A percentile compares a stretch with the other conserved stretches of the same genome.
phyloP scores from a whole-genome alignment of 371 early-diverging fungal species.

The Enterospora canceri region DNA sequence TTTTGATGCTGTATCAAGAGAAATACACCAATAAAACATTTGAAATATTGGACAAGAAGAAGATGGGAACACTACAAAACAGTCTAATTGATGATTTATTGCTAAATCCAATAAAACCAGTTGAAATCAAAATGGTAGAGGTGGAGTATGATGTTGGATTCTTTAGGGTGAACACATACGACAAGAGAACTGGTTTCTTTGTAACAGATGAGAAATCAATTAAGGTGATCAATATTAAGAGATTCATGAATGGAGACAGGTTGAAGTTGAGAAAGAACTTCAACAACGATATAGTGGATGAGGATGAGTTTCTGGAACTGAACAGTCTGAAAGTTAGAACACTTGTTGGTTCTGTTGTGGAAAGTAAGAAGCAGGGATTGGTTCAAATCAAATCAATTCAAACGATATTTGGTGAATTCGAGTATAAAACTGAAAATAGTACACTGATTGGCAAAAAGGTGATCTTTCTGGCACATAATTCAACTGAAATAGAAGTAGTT shows the following conservation, averaged over 20 bases:
- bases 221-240: conserved; percentile 30
- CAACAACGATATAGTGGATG: conserved; percentile 39
- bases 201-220: neutral
- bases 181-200: too few species aligned
- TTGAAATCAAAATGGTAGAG: too few species aligned
- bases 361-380: conserved; percentile 16
- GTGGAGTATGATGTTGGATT: too few species aligned
- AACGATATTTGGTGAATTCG: conserved; percentile 27
- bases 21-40: too few species aligned
- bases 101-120: too few species aligned
- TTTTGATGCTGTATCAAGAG: too few species aligned
- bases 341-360: conserved; percentile 2
- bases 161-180: too few species aligned
- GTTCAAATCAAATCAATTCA: conserved; percentile 37
- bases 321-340: conserved; percentile 5
- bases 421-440: neutral
- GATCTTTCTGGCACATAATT: neutral
- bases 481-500: neutral
- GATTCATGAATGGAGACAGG: conserved; percentile 44
- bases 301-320: conserved; percentile 15
- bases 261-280: conserved; percentile 34
- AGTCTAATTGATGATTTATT: too few species aligned
- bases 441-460: neutral
- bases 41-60: too few species aligned
- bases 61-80: too few species aligned